These are phyloP conservation scores for Alternaria viburni DNA, from an alignment of 2,329 filamentous ascomycete genomes.

Conservation along the genomic window DNA sequence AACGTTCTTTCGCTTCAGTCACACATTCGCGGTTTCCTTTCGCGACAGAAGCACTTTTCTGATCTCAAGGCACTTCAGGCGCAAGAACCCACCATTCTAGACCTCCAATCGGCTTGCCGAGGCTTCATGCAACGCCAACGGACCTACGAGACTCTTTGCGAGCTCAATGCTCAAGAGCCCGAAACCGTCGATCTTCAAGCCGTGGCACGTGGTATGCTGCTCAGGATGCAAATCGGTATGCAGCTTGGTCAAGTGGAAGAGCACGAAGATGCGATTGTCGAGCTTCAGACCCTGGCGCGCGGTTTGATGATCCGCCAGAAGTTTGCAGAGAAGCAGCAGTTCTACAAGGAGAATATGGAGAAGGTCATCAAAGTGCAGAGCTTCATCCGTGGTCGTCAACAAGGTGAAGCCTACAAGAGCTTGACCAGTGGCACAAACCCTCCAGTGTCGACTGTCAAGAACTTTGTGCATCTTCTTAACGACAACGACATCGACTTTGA, in stretches of 20 bases:
- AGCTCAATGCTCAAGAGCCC: slow-evolving; percentile 71
- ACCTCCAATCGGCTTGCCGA: slow-evolving; percentile 71
- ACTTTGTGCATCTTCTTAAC: slow-evolving; percentile 96
- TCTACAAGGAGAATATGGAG: slow-evolving; percentile 96
- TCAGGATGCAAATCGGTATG: slow-evolving; percentile 74
- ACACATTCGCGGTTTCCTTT: slow-evolving; percentile 56
- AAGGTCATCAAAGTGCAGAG: slow-evolving; percentile 99
- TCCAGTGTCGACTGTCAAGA: slow-evolving; percentile 94
- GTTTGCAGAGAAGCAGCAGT: slow-evolving; percentile 85
- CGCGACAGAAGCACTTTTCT: slow-evolving; percentile 52
- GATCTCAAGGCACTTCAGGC: slow-evolving; percentile 62
- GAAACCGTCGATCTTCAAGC: slow-evolving; percentile 76
- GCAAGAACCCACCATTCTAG: slow-evolving; percentile 63
- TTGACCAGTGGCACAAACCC: slow-evolving; percentile 96
- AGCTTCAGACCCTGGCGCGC: slow-evolving; percentile 75
- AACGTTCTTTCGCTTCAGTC: slow-evolving; percentile 60
- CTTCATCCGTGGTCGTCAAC: slow-evolving; percentile 90
- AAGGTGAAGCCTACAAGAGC: slow-evolving; percentile 97
- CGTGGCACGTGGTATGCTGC: slow-evolving; percentile 77
- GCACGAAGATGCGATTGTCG: slow-evolving; percentile 77
- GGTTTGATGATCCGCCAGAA: slow-evolving; percentile 74
- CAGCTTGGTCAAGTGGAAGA: slow-evolving; percentile 79
- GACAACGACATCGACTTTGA: slow-evolving; percentile 99
- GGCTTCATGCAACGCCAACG: slow-evolving; percentile 69
- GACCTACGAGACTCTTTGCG: slow-evolving; percentile 68